These are phyloP conservation scores for Alternaria sp. DNA, from an alignment of 2,329 filamentous ascomycete genomes.

Conservation along the genomic window DNA sequence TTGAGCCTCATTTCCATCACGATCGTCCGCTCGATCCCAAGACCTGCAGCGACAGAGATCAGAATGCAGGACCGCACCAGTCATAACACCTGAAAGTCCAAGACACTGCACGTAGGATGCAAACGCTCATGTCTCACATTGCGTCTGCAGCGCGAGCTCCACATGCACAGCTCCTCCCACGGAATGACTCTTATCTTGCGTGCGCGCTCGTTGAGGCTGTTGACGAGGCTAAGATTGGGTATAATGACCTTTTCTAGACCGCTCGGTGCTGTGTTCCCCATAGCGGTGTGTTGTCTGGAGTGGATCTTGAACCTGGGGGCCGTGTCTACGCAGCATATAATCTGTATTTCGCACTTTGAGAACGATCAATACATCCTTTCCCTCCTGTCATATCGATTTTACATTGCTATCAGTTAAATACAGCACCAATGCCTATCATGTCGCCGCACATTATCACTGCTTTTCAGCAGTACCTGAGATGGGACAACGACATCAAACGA, in stretches of 20 bases:
- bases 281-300: slow-evolving; percentile 8
- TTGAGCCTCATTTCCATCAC: slow-evolving; percentile 17
- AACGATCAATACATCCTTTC: neutral
- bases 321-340: neutral
- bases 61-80: slow-evolving; percentile 2
- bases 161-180: neutral
- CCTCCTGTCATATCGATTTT: neutral
- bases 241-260: slow-evolving; percentile 2
- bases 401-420: neutral
- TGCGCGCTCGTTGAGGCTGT: slow-evolving; percentile 1
- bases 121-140: slow-evolving; percentile 12
- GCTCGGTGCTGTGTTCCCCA: neutral
- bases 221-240: slow-evolving; percentile 5
- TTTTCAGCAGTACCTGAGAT: slow-evolving; percentile 20
- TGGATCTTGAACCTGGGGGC: neutral
- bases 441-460: slow-evolving; percentile 17
- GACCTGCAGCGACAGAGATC: neutral
- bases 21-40: slow-evolving; percentile 3
- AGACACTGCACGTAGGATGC: slow-evolving; percentile 6
- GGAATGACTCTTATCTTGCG: slow-evolving; percentile 17
- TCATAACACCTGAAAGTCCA: neutral
- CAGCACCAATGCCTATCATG: slow-evolving; percentile 15
- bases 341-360: neutral
- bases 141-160: neutral
- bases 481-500: slow-evolving; percentile 18